Conservation (phyloP, 2,329 filamentous ascomycete species). For the Penicillium sp. region DNA sequence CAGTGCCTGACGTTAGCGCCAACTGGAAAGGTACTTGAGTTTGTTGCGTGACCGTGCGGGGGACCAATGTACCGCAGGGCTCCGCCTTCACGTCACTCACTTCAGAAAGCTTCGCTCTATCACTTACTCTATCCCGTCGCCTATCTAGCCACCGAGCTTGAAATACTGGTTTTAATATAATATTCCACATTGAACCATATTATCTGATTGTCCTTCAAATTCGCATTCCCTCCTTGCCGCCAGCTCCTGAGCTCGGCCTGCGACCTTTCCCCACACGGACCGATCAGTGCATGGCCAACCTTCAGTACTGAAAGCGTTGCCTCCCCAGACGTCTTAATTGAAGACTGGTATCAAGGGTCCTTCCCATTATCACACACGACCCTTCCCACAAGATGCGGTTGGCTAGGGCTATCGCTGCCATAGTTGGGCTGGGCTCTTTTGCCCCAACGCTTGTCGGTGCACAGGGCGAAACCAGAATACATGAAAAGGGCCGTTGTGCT, state of each 20-base stretch:
- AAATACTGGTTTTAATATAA: neutral
- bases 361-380: neutral
- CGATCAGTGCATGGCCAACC: slow-evolving; percentile 10
- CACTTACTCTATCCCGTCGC: neutral
- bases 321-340: neutral
- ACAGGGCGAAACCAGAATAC: slow-evolving; percentile 45
- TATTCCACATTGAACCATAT: neutral
- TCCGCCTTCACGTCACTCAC: slow-evolving; percentile 14
- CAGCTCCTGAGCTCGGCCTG: slow-evolving; percentile 2
- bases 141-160: neutral
- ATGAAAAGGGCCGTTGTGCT: slow-evolving; percentile 80
- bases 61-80: slow-evolving; percentile 7
- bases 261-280: slow-evolving; percentile 9
- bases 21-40: neutral
- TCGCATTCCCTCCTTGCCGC: neutral
- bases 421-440: slow-evolving; percentile 24
- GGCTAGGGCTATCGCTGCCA: slow-evolving; percentile 20
- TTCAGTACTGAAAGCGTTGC: neutral
- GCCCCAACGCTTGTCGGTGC: slow-evolving; percentile 20
- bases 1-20: slow-evolving; percentile 16
- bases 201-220: neutral
- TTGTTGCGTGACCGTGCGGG: slow-evolving; percentile 3
- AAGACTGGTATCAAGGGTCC: neutral
- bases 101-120: neutral
- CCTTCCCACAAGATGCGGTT: slow-evolving; percentile 24